Evolutionary conservation across 192 early-diverging fungal species (phyloP).

Genomic region (Physocladia obscura): DNA sequence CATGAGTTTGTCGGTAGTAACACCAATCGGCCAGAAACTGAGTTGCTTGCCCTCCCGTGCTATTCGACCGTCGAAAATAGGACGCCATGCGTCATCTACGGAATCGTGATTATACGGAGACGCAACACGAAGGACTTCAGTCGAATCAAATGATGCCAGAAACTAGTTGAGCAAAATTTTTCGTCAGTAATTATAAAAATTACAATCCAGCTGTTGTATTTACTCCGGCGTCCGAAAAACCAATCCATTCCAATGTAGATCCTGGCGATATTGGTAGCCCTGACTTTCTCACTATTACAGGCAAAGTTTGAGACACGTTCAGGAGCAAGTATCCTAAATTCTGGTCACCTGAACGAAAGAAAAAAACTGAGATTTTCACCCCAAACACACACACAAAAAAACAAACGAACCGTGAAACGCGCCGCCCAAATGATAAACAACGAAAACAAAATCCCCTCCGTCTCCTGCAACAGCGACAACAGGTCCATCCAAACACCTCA

Average conservation of each 20-base stretch:
- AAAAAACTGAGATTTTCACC: background rate
- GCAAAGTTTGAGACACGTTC: slow-evolving; percentile 48
- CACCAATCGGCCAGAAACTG: slow-evolving; percentile 85
- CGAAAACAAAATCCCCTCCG: slow-evolving; percentile 37
- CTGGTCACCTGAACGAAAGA: slow-evolving; percentile 30
- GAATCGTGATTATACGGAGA: slow-evolving; percentile 58
- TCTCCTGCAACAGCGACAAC: slow-evolving; percentile 39
- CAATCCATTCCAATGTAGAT: slow-evolving; percentile 72
- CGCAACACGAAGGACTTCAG: slow-evolving; percentile 71
- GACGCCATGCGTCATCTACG: slow-evolving; percentile 80
- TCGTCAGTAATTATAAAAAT: background rate
- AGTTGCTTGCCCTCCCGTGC: slow-evolving; percentile 48
- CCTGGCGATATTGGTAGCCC: slow-evolving; percentile 62
- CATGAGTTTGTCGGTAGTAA: slow-evolving; percentile 68
- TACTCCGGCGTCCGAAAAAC: slow-evolving; percentile 78
- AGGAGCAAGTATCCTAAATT: slow-evolving; percentile 66
- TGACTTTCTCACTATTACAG: slow-evolving; percentile 54
- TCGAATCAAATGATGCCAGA: slow-evolving; percentile 78
- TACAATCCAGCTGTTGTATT: no score
- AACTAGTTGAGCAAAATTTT: slow-evolving; percentile 40
- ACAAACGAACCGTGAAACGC: slow-evolving; percentile 39
- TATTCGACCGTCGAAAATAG: slow-evolving; percentile 68
- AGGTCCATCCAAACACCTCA: slow-evolving; percentile 63
- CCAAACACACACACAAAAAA: slow-evolving; percentile 4
- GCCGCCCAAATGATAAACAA: slow-evolving; percentile 52